Evolutionary conservation across 2,329 filamentous ascomycete species (phyloP), one percentile per base, ranked within the genome.

Genomic region (Aspergillus sp.): DNA sequence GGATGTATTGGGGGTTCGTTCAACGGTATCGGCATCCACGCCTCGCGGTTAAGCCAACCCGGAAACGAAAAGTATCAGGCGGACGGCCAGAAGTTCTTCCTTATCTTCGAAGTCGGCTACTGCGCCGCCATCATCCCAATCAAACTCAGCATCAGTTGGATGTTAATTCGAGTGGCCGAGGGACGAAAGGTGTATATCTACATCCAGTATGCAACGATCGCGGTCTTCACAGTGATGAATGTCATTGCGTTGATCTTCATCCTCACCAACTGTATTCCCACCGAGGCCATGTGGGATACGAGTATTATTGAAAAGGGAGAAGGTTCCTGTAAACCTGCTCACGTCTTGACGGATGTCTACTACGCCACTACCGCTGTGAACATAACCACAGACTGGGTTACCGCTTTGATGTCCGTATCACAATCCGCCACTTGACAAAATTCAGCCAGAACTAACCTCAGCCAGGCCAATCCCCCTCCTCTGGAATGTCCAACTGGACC

Each of bases 401-500:
- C 64, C 12, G 65, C 64, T 38, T 53, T 64, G 41, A 58, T 67
- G 62, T 60, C 67, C 66, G 60, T 56, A 18, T 30, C 51, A 13
- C 9, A 32, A 32, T 42, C 22, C 22, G 13, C 1, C 9, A 3
- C 12, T 18, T 50, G 15, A 7, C 8, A 22, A 24, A 42, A 17
- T 11, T n/a, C 12, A 7, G 12, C 34, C 15, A 24, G 12, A 18
- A 30, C 39, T 53, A 67, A 49, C 66, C 71, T 70, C 22, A 64
- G 24, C 74, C 15, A 70, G 80, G 6, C 78, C 78, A 2, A 68
- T 73, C 5, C 65, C 73, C 34, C 60, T 79, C 22, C 64, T 80
- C 45, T 73, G 71, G 63, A 71, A 77, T 15, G 72, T 79, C 24
- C 74, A 79, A 34, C 74, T 81, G 62, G 76, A 78, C 56, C 65